Evolutionary conservation across 345 rosid genomes (phyloP).

Genomic region (Mangifera indica): DNA sequence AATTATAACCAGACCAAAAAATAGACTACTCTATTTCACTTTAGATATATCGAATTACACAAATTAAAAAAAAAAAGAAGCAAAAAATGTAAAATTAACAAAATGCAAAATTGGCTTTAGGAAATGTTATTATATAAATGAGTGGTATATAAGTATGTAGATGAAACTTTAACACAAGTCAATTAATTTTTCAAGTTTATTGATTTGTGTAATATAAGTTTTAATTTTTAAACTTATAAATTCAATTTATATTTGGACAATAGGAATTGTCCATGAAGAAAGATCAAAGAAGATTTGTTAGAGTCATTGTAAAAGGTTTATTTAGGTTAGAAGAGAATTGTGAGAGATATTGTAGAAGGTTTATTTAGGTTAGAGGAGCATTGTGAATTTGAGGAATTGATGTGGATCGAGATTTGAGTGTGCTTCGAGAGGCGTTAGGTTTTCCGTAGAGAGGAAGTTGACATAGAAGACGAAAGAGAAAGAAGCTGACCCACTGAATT

Average conservation of each 20-base stretch:
- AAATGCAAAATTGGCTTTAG: too few species aligned
- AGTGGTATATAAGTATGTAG: too few species aligned
- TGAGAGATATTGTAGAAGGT: too few species aligned
- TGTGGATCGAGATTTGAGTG: neutral
- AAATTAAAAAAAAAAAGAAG: neutral
- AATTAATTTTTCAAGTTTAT: too few species aligned
- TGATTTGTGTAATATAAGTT: too few species aligned
- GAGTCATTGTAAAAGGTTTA: neutral
- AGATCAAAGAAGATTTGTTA: neutral
- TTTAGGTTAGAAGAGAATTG: too few species aligned
- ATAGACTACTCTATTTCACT: neutral
- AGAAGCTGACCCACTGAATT: neutral
- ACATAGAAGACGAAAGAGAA: neutral
- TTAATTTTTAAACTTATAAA: too few species aligned
- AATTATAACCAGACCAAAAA: neutral
- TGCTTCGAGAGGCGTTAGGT: too few species aligned
- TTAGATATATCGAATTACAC: neutral
- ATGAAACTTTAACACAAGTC: too few species aligned
- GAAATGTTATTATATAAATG: too few species aligned
- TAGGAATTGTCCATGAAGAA: slow-evolving; percentile 60
- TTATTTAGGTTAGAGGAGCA: neutral
- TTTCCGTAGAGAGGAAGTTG: neutral
- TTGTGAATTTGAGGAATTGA: neutral
- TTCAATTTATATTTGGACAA: too few species aligned
- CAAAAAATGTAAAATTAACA: neutral